These are phyloP conservation scores for Pseudogymnoascus sp. DNA, from an alignment of 2,329 filamentous ascomycete species.

Conservation along the genomic window DNA sequence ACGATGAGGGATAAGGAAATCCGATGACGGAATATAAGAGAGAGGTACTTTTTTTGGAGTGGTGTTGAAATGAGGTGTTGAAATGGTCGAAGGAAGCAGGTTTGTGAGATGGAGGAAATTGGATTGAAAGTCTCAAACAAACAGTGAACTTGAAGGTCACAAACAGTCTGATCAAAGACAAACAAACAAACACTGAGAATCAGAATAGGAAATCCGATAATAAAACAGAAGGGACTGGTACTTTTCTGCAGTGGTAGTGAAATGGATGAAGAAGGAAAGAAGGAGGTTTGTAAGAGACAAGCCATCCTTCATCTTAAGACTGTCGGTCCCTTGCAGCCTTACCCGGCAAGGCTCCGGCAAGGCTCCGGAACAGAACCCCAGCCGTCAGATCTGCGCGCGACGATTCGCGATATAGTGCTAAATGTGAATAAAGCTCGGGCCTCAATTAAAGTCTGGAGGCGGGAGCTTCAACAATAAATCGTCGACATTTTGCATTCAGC, in stretches of 20 bases:
- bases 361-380: background rate
- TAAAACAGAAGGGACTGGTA: background rate
- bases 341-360: background rate
- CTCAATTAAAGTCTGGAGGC: constrained; percentile 6
- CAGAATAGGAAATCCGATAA: background rate
- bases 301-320: background rate
- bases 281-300: background rate
- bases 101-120: background rate
- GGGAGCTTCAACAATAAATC: constrained; percentile 9
- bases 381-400: background rate
- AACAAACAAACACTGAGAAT: background rate
- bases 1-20: background rate
- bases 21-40: background rate
- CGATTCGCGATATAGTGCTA: too few species aligned
- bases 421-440: constrained; percentile 1
- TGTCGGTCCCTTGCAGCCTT: constrained; percentile 1
- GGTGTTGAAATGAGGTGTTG: background rate
- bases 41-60: background rate
- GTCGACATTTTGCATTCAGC: background rate
- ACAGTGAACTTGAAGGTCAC: background rate
- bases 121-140: background rate
- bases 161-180: background rate
- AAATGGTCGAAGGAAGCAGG: background rate
- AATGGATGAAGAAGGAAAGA: background rate
- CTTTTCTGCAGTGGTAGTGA: background rate